These are phyloP conservation scores for Thecaphora thlaspeos DNA, from an alignment of 1,284 basidiomycete species.

Conservation along the genomic window DNA sequence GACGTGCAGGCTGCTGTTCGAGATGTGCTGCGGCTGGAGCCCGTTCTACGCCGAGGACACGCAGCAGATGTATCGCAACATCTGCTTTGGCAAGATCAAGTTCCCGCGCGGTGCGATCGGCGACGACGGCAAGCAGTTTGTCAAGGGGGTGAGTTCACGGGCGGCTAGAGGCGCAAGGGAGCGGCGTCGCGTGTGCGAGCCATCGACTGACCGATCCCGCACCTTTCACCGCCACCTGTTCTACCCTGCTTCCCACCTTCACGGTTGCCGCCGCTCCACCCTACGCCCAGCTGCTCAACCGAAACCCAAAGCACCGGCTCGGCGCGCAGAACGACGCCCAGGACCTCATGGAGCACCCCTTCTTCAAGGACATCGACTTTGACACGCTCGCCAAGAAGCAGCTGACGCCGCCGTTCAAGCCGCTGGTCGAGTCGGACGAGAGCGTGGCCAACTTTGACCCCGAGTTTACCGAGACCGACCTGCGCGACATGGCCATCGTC, in stretches of 20 bases:
- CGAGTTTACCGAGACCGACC: conserved; percentile 87
- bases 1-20: conserved; percentile 57
- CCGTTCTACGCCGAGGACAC: conserved; percentile 99
- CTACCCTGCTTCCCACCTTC: too few species aligned
- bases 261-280: too few species aligned
- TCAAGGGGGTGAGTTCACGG: conserved; percentile 87
- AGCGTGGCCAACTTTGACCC: conserved; percentile 96
- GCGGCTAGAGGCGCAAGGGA: too few species aligned
- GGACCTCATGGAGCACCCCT: conserved; percentile 93
- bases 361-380: conserved; percentile 76
- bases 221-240: too few species aligned
- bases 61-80: conserved; percentile 99
- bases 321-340: conserved; percentile 86
- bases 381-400: conserved; percentile 74
- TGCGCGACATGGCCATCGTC: conserved; percentile 59
- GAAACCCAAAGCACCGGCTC: conserved; percentile 93
- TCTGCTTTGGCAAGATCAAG: conserved; percentile 93
- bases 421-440: conserved; percentile 95
- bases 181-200: too few species aligned
- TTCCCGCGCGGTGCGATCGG: conserved; percentile 96
- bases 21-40: conserved; percentile 99
- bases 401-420: conserved; percentile 96
- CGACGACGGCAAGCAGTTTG: conserved; percentile 98
- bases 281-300: conserved; percentile 74
- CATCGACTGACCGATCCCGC: too few species aligned